Conservation (phyloP, 2,329 filamentous ascomycete genomes). For the Ceratocystis variospora region DNA sequence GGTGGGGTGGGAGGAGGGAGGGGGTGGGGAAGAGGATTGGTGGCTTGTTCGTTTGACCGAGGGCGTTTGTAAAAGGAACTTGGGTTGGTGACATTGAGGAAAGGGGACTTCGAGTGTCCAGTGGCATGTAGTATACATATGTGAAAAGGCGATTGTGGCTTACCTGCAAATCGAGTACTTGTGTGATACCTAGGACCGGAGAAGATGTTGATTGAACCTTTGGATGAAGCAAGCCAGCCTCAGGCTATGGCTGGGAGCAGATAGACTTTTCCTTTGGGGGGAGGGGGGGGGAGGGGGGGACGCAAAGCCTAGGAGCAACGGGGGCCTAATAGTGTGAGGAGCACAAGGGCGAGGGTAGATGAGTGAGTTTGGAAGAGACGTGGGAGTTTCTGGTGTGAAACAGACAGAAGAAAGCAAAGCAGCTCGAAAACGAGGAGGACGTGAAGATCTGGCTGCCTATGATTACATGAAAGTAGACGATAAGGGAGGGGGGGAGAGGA, state of each 20-base stretch:
- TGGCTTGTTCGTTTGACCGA: neutral
- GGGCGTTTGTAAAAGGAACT: neutral
- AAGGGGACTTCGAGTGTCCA: neutral
- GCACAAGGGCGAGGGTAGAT: neutral
- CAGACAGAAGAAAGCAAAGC: neutral
- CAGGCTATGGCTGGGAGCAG: neutral
- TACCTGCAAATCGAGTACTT: neutral
- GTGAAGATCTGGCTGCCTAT: neutral
- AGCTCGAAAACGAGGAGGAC: neutral
- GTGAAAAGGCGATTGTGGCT: neutral
- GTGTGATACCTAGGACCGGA: neutral
- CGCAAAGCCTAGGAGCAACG: no score
- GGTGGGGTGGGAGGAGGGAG: no score
- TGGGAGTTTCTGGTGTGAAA: neutral
- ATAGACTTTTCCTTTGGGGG: neutral
- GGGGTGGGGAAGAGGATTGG: no score
- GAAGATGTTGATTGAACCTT: neutral
- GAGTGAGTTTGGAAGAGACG: neutral
- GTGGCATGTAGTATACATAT: neutral
- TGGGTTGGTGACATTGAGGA: neutral
- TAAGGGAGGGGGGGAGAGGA: neutral
- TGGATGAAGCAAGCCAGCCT: neutral
- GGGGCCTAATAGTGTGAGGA: neutral
- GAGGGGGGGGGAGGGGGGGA: neutral
- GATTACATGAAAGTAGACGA: neutral